Base-by-base conservation (phyloP, 306 rosid genomes). In the Macrotyloma uniflorum region DNA sequence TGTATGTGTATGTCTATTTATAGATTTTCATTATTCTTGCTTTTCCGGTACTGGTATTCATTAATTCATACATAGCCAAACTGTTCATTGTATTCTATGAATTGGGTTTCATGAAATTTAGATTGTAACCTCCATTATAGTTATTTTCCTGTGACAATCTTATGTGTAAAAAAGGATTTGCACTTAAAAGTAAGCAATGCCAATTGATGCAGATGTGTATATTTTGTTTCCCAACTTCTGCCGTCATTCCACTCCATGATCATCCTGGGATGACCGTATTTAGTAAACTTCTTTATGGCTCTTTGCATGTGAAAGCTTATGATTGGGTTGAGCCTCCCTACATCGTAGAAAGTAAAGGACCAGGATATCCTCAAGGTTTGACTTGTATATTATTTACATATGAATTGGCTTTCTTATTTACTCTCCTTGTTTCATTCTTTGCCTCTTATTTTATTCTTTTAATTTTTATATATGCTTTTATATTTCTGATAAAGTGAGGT, bases 231-330 rank as follows among this genome's bases (percentile, higher is more conserved):
- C 98, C 98, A 19, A 88, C 97, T 72, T 95, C 98, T 67, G 75
- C 98, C 0, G 89, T 86, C 80, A 91, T 95, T 83, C 97, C 97
- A 46, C 98, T 95, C 19, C 98, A 95, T 62, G 98, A 91, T 83
- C 98, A 92, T 83, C 98, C 98, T n/a, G 89, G 87, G 84, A 95
- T 95, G 98, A 92, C 96, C 70, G 97, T 95, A 77, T 91, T 89
- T 75, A 95, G 97, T 89, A 95, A 95, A 89, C 78, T 92, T 87
- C 92, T 95, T 23, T 95, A 89, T 72, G 98, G 98, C 71, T 94
- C 97, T 82, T 81, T 94, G 89, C 97, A 90, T 76, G 97, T 94
- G 77, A 94, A 91, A 92, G 97, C 93, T 78, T 94, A 94, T 82
- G 97, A 94, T 68, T 94, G 98, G 98, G 92, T 94, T 38, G 98